phyloP scores from a whole-genome alignment of 2,329 filamentous ascomycete genomes.

The Colletotrichum incanum region DNA sequence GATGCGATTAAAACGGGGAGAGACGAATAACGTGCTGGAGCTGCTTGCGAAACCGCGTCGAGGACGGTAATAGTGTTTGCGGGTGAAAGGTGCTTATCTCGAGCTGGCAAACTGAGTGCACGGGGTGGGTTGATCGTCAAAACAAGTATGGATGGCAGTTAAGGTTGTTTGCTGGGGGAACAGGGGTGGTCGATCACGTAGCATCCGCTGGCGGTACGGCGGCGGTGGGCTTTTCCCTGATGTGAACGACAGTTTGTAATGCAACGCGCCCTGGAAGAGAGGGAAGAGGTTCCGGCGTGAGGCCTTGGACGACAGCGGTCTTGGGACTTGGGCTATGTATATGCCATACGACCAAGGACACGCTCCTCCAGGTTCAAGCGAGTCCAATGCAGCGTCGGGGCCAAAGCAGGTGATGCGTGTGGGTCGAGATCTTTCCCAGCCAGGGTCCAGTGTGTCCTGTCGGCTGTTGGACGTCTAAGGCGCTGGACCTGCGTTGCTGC shows the following conservation, averaged over 20 bases:
- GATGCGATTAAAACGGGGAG: not conserved
- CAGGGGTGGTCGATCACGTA: slow-evolving; percentile 12
- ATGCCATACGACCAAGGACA: slow-evolving; percentile 34
- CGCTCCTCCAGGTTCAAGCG: slow-evolving; percentile 12
- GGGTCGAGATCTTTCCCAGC: slow-evolving; percentile 4
- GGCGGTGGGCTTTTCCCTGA: not conserved
- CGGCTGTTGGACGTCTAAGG: slow-evolving; percentile 9
- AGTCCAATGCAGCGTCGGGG: slow-evolving; percentile 8
- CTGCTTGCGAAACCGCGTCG: not conserved
- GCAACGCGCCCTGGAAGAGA: slow-evolving; percentile 3
- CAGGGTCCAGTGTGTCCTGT: slow-evolving; percentile 17
- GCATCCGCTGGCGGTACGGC: not conserved
- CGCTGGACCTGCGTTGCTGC: slow-evolving; percentile 1
- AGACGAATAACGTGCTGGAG: not conserved
- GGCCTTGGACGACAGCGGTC: not conserved
- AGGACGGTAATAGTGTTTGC: not conserved
- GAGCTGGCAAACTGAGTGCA: not conserved
- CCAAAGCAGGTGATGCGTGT: slow-evolving; percentile 5
- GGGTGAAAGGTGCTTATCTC: not conserved
- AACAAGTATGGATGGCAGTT: slow-evolving; percentile 8
- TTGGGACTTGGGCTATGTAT: slow-evolving; percentile 38
- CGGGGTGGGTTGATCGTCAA: slow-evolving; percentile 14
- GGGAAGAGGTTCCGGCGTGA: not conserved
- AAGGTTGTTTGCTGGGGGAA: slow-evolving; percentile 10
- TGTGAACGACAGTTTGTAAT: slow-evolving; percentile 1